phyloP scores from a whole-genome alignment of 805 yeast species.

The Starmerella scarabaei region DNA sequence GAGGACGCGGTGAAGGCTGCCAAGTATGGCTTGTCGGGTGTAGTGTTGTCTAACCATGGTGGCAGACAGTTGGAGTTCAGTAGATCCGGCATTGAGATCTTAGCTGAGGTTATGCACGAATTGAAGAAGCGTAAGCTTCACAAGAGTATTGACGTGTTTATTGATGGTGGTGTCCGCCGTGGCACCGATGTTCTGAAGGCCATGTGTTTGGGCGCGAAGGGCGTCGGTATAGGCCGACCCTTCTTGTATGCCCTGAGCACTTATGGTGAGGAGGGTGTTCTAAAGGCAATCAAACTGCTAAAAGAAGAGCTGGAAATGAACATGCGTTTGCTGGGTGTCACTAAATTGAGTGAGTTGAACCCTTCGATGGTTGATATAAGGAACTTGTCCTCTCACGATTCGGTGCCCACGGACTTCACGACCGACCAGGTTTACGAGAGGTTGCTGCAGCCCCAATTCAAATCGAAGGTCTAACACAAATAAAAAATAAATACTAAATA shows the following conservation, averaged over 20 bases:
- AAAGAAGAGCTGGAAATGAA: constrained; percentile 61
- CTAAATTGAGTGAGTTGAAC: constrained; percentile 44
- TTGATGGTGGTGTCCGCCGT: constrained; percentile 69
- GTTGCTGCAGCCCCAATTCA: constrained; percentile 19
- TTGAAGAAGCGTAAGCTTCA: constrained; percentile 24
- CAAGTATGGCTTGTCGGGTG: constrained; percentile 59
- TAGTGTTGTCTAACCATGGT: constrained; percentile 81
- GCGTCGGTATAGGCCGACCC: constrained; percentile 65
- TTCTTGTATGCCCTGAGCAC: constrained; percentile 66
- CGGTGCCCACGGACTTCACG: constrained; percentile 19
- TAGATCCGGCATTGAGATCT: constrained; percentile 55
- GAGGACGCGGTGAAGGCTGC: constrained; percentile 68
- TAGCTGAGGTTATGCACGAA: constrained; percentile 56
- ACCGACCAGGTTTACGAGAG: constrained; percentile 19
- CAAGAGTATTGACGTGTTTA: constrained; percentile 45
- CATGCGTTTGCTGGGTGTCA: constrained; percentile 70
- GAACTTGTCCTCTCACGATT: constrained; percentile 25
- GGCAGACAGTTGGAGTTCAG: constrained; percentile 80
- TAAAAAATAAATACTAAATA: too few relatives aligned
- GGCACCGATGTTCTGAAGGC: constrained; percentile 72
- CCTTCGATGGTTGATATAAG: constrained; percentile 48
- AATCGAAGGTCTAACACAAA: constrained; percentile 1
- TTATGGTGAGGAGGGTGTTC: constrained; percentile 65
- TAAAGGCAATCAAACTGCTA: constrained; percentile 49
- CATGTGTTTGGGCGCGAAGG: constrained; percentile 61